Evolutionary conservation across 2,329 filamentous ascomycete genomes (phyloP), one percentile per base, ranked within the genome.

Genomic region (Diaporthe vexans): DNA sequence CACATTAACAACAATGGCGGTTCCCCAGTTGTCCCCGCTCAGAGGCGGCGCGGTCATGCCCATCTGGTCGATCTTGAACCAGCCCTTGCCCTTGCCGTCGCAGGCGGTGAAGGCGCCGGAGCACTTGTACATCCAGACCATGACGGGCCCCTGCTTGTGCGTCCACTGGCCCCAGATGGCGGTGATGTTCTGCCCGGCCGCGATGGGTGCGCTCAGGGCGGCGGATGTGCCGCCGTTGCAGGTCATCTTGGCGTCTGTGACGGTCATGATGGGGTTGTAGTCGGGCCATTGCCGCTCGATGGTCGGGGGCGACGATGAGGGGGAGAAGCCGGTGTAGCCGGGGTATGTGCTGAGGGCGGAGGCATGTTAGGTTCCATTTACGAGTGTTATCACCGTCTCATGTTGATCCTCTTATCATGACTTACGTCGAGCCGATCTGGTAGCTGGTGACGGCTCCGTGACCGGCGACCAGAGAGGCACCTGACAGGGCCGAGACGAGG

Each of bases 11-110:
- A 90, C 85, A 9, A 84, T 75, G 1, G 85, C 87, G 0, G 86
- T 87, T 19, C 85, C 87, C 87, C 87, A 89, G 76, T 82, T 84
- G 17, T 85, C 84, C 33, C 82, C 82, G 72, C 85, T 85, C 59
- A 88, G 78, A 11, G 83, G 83, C 26, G 83, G 81, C 6, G 85
- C 86, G 48, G 83, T 84, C 73, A 89, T 82, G 48, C 88, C 88
- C 79, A 85, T 84, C 79, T 90, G 84, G 77, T 89, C 87, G 76
- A 91, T 89, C 84, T 90, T 90, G 85, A 90, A 91, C 89, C 89
- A 91, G 71, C 84, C 83, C 77, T 86, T 84, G 40, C 86, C 85
- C 65, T 85, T 86, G 51, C 89, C 89, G 75, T 88, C 85, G 78
- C 88, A 90, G 48, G 83, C 80, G 17, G 80, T 81, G 80, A 89